phyloP scores from a whole-genome alignment of 305 asterid species.

The Solanum hybrid region DNA sequence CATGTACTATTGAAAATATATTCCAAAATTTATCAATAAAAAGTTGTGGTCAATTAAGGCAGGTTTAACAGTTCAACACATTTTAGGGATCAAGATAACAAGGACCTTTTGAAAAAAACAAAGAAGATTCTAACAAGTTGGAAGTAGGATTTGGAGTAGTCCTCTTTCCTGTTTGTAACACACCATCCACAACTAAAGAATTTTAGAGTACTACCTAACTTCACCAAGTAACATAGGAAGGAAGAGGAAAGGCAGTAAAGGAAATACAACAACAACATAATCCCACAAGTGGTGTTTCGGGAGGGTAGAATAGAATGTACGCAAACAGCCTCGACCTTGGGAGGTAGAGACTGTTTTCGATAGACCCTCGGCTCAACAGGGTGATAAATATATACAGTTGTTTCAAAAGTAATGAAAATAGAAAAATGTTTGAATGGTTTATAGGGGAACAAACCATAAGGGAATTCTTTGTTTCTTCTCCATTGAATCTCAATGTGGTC shows the following conservation, averaged over 20 bases:
- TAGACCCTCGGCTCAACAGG: not conserved
- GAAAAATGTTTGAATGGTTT: not conserved
- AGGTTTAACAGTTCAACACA: conserved; percentile 3
- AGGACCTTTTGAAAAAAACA: not conserved
- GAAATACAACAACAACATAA: not conserved
- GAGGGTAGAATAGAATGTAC: not conserved
- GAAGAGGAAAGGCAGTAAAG: not conserved
- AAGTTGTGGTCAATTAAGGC: not conserved
- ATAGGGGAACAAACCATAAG: conserved; percentile 55
- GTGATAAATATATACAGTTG: not conserved
- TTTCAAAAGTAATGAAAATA: not conserved
- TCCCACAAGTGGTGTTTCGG: not conserved
- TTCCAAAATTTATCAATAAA: conserved; percentile 1
- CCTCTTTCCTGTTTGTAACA: conserved; percentile 8
- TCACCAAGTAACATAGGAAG: conserved; percentile 4
- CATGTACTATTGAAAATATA: not conserved
- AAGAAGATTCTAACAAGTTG: not conserved
- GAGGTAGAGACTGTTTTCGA: not conserved
- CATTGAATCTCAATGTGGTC: conserved; percentile 87
- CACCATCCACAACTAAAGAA: conserved; percentile 7
- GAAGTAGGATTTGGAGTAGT: not conserved
- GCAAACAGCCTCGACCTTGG: not conserved
- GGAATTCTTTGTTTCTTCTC: conserved; percentile 78
- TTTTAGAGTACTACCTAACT: conserved; percentile 13
- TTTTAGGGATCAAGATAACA: not conserved